These are phyloP conservation scores for Beauveria sp. DNA, from an alignment of 2,329 filamentous ascomycete species.

Conservation along the genomic window DNA sequence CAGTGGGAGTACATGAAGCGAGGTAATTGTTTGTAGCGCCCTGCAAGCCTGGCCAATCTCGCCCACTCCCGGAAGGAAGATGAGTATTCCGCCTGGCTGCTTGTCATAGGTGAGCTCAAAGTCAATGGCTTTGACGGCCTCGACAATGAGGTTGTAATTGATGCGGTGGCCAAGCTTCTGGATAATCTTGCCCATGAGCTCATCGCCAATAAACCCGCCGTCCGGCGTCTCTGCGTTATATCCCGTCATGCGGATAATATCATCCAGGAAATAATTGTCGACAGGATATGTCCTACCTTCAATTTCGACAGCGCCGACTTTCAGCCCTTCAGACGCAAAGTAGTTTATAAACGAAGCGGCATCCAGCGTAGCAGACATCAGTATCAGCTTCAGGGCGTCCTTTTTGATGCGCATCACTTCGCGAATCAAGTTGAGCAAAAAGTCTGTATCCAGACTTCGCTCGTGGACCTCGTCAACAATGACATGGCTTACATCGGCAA, in stretches of 20 bases:
- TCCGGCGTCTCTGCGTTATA: constrained; percentile 52
- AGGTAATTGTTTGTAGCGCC: constrained; percentile 52
- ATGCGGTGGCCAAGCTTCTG: constrained; percentile 72
- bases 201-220: constrained; percentile 36
- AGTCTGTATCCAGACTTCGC: constrained; percentile 88
- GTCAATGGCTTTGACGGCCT: constrained; percentile 77
- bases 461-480: constrained; percentile 97
- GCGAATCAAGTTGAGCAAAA: constrained; percentile 77
- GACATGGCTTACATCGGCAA: constrained; percentile 88
- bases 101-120: constrained; percentile 58
- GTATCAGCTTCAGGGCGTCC: constrained; percentile 77
- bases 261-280: constrained; percentile 81
- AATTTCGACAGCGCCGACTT: constrained; percentile 78
- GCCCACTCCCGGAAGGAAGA: constrained; percentile 85
- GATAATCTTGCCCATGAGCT: constrained; percentile 61
- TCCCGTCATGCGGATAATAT: constrained; percentile 72
- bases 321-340: constrained; percentile 60
- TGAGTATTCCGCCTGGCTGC: constrained; percentile 74
- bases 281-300: constrained; percentile 85
- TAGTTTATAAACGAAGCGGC: constrained; percentile 78
- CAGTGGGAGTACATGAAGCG: constrained; percentile 72
- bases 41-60: constrained; percentile 82
- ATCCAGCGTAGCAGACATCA: constrained; percentile 96
- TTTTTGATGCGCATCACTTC: constrained; percentile 68
- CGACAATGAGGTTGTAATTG: constrained; percentile 81